Evolutionary conservation across 2,329 filamentous ascomycete genomes (phyloP).

Genomic region (Fusarium pseudonygamai): DNA sequence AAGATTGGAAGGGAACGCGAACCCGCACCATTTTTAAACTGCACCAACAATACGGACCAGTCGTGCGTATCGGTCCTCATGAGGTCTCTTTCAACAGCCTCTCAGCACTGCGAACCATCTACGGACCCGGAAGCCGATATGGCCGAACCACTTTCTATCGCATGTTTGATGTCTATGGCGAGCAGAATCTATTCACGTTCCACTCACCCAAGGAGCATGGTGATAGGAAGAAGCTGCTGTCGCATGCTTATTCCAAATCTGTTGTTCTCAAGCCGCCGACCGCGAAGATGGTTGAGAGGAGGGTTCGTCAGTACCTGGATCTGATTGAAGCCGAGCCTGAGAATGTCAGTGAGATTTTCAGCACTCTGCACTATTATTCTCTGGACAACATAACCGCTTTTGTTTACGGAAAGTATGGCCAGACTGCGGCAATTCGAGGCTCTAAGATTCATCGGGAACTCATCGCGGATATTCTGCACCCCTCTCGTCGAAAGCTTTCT

Average conservation of each 20-base stretch:
- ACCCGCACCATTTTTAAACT: slow-evolving; percentile 54
- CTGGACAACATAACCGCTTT: slow-evolving; percentile 30
- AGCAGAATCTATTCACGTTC: slow-evolving; percentile 64
- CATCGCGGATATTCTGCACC: slow-evolving; percentile 32
- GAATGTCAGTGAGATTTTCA: slow-evolving; percentile 28
- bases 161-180: slow-evolving; percentile 65
- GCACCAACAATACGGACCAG: slow-evolving; percentile 57
- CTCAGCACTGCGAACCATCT: slow-evolving; percentile 60
- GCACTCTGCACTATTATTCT: slow-evolving; percentile 29
- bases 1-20: slow-evolving; percentile 55
- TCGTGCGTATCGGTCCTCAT: slow-evolving; percentile 58
- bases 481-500: slow-evolving; percentile 23
- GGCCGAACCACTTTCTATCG: slow-evolving; percentile 61
- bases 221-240: slow-evolving; percentile 61
- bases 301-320: slow-evolving; percentile 19
- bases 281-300: slow-evolving; percentile 29
- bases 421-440: slow-evolving; percentile 22
- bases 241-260: slow-evolving; percentile 63
- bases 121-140: slow-evolving; percentile 62
- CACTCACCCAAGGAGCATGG: slow-evolving; percentile 53
- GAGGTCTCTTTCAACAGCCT: slow-evolving; percentile 56
- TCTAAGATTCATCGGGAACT: slow-evolving; percentile 9
- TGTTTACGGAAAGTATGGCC: slow-evolving; percentile 27
- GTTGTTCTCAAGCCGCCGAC: slow-evolving; percentile 44
- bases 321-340: slow-evolving; percentile 15